phyloP scores from a whole-genome alignment of 2,329 filamentous ascomycete genomes.

The Exophiala spinifera region DNA sequence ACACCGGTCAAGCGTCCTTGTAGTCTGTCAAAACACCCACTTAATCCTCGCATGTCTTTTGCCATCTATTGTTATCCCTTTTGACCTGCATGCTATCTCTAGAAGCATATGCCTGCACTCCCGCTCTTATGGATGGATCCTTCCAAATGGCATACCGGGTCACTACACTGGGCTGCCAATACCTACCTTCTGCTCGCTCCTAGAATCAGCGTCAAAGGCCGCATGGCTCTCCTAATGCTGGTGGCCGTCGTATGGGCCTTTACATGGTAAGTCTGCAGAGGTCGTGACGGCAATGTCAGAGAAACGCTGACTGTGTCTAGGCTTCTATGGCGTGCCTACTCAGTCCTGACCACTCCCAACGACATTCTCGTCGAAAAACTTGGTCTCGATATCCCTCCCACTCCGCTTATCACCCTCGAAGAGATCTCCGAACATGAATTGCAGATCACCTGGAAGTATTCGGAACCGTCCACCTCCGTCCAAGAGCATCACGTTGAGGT shows the following conservation, averaged over 20 bases:
- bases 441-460: slow-evolving; percentile 84
- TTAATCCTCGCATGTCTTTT: not conserved
- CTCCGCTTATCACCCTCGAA: slow-evolving; percentile 84
- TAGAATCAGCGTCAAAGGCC: slow-evolving; percentile 46
- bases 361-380: slow-evolving; percentile 87
- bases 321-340: slow-evolving; percentile 80
- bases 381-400: slow-evolving; percentile 87
- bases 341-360: slow-evolving; percentile 86
- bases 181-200: slow-evolving; percentile 46
- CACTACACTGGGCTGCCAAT: slow-evolving; percentile 45
- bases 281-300: not conserved
- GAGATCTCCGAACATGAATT: slow-evolving; percentile 84
- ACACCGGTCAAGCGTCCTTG: not conserved
- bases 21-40: not conserved
- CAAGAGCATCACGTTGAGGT: slow-evolving; percentile 89
- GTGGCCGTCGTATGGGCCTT: slow-evolving; percentile 49
- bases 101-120: slow-evolving; percentile 28
- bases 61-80: not conserved
- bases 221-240: slow-evolving; percentile 49
- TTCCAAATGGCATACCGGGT: slow-evolving; percentile 45
- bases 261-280: slow-evolving; percentile 40
- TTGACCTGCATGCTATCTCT: not conserved
- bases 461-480: slow-evolving; percentile 64
- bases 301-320: slow-evolving; percentile 45
- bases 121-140: slow-evolving; percentile 31